These are phyloP conservation scores for Metarhizium guizhouense DNA, from an alignment of 2,329 filamentous ascomycete genomes.

Conservation along the genomic window DNA sequence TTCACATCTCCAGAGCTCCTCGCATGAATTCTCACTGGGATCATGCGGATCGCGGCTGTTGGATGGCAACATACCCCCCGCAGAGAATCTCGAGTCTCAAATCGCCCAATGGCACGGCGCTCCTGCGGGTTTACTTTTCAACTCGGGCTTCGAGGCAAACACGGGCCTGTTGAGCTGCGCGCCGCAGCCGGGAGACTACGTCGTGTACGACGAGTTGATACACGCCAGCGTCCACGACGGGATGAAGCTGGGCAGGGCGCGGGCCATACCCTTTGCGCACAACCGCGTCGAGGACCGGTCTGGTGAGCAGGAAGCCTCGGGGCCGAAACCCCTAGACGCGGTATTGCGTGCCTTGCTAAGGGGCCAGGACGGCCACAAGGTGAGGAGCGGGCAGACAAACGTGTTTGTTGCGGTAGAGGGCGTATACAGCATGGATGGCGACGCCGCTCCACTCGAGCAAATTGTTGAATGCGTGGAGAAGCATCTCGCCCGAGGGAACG, in stretches of 20 bases:
- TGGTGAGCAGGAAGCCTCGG: neutral
- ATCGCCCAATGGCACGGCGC: conserved; percentile 41
- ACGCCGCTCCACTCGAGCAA: conserved; percentile 53
- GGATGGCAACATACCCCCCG: conserved; percentile 39
- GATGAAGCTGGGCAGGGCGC: conserved; percentile 55
- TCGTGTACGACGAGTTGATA: conserved; percentile 67
- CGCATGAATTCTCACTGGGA: conserved; percentile 23
- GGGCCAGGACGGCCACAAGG: conserved; percentile 20
- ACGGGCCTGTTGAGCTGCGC: conserved; percentile 52
- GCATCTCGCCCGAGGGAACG: conserved; percentile 47
- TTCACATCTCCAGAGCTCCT: conserved; percentile 17
- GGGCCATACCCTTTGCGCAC: conserved; percentile 45
- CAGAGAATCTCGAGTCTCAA: conserved; percentile 34
- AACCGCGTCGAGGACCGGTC: conserved; percentile 32
- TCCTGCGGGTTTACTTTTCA: conserved; percentile 40
- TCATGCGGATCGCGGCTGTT: conserved; percentile 45
- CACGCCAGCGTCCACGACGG: conserved; percentile 75
- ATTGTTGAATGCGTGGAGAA: conserved; percentile 50
- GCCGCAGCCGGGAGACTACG: conserved; percentile 49
- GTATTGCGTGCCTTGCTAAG: conserved; percentile 21
- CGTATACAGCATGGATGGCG: conserved; percentile 79
- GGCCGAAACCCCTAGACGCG: conserved; percentile 14
- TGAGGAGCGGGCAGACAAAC: conserved; percentile 32
- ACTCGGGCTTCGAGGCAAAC: conserved; percentile 59
- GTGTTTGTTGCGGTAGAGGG: conserved; percentile 63